phyloP scores from a whole-genome alignment of 208 protist species.

The Wallacemonas sp. region DNA sequence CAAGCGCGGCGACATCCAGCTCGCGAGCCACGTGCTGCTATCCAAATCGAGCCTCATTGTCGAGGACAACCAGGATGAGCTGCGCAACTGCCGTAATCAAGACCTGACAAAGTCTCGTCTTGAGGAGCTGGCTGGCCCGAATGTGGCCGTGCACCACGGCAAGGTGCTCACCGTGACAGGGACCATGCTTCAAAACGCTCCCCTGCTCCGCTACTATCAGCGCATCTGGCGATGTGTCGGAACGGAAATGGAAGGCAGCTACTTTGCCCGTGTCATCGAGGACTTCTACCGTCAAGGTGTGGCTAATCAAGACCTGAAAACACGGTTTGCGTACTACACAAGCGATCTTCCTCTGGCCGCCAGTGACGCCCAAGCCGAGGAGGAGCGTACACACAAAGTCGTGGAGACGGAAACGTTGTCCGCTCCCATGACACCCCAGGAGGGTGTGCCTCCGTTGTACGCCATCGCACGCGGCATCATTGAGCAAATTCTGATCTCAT shows the following conservation, averaged over 20 bases:
- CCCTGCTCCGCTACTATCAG: conserved; percentile 82
- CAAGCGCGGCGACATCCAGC: conserved; percentile 87
- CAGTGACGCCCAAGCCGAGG: conserved; percentile 50
- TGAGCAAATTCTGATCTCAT: conserved; percentile 52
- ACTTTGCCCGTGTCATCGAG: conserved; percentile 86
- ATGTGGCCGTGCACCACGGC: conserved; percentile 59
- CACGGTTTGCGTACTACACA: conserved; percentile 89
- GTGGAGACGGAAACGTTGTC: conserved; percentile 49
- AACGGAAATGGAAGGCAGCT: conserved; percentile 89
- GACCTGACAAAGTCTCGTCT: conserved; percentile 56
- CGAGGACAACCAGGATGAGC: conserved; percentile 83
- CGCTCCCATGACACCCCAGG: conserved; percentile 66
- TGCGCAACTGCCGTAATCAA: conserved; percentile 82
- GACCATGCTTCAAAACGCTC: conserved; percentile 87
- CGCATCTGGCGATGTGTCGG: conserved; percentile 81
- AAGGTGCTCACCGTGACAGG: conserved; percentile 84
- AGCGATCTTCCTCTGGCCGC: conserved; percentile 80
- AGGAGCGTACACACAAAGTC: conserved; percentile 17
- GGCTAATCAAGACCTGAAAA: conserved; percentile 47
- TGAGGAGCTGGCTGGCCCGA: conserved; percentile 52
- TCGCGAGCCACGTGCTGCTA: conserved; percentile 82
- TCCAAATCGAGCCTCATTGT: conserved; percentile 84
- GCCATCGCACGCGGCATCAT: conserved; percentile 83
- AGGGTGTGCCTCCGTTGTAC: conserved; percentile 87
- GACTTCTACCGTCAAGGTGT: conserved; percentile 83